A percentile compares a stretch with the other conserved stretches of the same genome.
These are phyloP conservation scores for Tolypocladium endophyticum DNA, from an alignment of 2,329 filamentous ascomycete species.

Conservation along the genomic window DNA sequence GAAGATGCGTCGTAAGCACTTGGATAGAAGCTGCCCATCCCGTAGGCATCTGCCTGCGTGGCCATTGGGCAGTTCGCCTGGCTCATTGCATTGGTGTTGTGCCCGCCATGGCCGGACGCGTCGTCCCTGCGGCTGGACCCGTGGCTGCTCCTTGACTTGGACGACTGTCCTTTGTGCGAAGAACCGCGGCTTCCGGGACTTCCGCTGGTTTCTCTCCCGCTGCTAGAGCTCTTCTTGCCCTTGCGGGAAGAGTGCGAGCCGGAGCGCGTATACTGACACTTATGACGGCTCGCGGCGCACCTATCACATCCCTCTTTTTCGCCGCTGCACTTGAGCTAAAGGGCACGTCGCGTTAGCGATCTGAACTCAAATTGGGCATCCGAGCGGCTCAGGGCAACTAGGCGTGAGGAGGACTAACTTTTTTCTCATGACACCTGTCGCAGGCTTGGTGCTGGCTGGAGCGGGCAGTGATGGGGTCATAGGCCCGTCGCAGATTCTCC, in stretches of 20 bases:
- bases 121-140: neutral
- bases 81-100: neutral
- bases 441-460: conserved; percentile 28
- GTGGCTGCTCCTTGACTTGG: neutral
- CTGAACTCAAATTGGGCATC: neutral
- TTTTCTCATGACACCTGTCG: conserved; percentile 27
- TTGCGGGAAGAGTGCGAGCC: conserved; percentile 20
- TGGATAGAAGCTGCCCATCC: neutral
- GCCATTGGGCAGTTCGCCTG: neutral
- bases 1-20: neutral
- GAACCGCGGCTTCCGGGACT: neutral
- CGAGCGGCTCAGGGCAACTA: neutral
- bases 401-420: conserved; percentile 13
- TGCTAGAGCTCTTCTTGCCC: conserved; percentile 11
- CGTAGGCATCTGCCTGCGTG: neutral
- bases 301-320: conserved; percentile 26
- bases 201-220: conserved; percentile 1
- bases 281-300: conserved; percentile 17
- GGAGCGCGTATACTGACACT: conserved; percentile 24
- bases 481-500: conserved; percentile 23
- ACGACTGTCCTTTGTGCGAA: neutral
- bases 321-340: conserved; percentile 25
- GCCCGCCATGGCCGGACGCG: neutral
- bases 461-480: conserved; percentile 25
- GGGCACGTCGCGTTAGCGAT: conserved; percentile 2